phyloP scores from a whole-genome alignment of 805 yeast genomes.

The Hanseniaspora meyeri region DNA sequence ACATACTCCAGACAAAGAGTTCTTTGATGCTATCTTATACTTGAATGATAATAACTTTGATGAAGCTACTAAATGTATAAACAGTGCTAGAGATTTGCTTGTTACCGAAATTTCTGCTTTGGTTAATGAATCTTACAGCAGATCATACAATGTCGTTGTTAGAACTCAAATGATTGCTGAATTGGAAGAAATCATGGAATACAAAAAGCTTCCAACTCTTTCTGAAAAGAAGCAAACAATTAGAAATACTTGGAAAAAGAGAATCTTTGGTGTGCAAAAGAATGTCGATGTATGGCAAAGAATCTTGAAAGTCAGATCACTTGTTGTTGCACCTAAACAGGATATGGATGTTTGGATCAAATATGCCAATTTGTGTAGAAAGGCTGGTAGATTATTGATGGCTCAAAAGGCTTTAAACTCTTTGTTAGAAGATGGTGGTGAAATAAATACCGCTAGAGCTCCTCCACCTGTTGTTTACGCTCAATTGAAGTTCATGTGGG shows the following conservation, averaged over 20 bases:
- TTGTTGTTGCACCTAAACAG: conserved; percentile 87
- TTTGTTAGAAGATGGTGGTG: conserved; percentile 61
- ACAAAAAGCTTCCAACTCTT: conserved; percentile 71
- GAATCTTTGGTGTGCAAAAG: conserved; percentile 85
- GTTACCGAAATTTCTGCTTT: conserved; percentile 90
- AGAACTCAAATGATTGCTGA: conserved; percentile 96
- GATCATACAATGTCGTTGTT: conserved; percentile 94
- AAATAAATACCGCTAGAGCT: conserved; percentile 55
- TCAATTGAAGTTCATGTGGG: conserved; percentile 93
- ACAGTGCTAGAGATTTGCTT: conserved; percentile 73
- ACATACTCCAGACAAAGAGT: conserved; percentile 89
- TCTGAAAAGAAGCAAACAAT: conserved; percentile 68
- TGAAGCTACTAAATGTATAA: conserved; percentile 66
- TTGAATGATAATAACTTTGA: conserved; percentile 77
- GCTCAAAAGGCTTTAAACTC: conserved; percentile 85
- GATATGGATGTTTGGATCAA: conserved; percentile 98
- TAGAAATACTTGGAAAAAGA: conserved; percentile 86
- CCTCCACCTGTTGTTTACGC: conserved; percentile 97
- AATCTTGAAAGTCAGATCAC: conserved; percentile 80
- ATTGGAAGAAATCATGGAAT: conserved; percentile 83
- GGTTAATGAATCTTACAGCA: conserved; percentile 87
- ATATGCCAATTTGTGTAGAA: conserved; percentile 90
- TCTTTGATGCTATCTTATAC: conserved; percentile 80
- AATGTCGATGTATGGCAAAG: conserved; percentile 99
- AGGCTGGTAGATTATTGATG: conserved; percentile 79